Evolutionary conservation across 2,329 filamentous ascomycete genomes (phyloP).

Genomic region (Aspergillus alliaceus): DNA sequence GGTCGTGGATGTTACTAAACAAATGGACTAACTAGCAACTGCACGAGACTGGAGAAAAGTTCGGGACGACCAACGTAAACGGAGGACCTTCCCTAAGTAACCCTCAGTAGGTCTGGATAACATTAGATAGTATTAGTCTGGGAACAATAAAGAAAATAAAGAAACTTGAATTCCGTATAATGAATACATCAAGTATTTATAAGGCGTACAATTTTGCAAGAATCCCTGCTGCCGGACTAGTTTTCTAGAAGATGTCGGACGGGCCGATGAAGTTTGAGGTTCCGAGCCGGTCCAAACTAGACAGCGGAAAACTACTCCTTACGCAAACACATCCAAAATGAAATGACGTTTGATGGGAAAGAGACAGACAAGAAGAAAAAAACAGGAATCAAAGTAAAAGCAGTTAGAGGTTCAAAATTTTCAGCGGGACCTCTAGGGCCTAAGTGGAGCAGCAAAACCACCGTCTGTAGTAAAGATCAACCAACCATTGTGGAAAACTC

Average conservation of each 20-base stretch:
- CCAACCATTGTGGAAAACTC: conserved; percentile 6
- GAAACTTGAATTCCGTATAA: not conserved
- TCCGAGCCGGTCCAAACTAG: not conserved
- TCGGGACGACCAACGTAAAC: not conserved
- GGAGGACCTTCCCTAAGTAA: not conserved
- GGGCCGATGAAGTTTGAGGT: not conserved
- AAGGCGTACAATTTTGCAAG: not conserved
- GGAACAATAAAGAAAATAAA: not conserved
- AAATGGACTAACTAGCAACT: conserved; percentile 1
- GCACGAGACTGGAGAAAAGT: conserved; percentile 9
- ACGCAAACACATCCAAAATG: not conserved
- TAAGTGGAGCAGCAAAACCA: conserved; percentile 11
- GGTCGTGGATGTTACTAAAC: conserved; percentile 6
- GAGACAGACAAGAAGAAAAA: not conserved
- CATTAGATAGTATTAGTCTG: not conserved
- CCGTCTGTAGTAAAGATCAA: conserved; percentile 8
- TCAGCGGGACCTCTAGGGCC: conserved; percentile 8
- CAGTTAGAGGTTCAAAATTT: conserved; percentile 10
- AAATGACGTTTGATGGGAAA: not conserved
- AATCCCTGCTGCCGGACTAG: not conserved
- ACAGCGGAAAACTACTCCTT: not conserved
- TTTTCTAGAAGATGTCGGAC: not conserved
- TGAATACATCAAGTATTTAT: not conserved
- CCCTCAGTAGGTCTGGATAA: not conserved
- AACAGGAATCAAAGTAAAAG: not conserved